Evolutionary conservation across 2,329 filamentous ascomycete genomes (phyloP).

Genomic region (Penicillium hesseltinei): DNA sequence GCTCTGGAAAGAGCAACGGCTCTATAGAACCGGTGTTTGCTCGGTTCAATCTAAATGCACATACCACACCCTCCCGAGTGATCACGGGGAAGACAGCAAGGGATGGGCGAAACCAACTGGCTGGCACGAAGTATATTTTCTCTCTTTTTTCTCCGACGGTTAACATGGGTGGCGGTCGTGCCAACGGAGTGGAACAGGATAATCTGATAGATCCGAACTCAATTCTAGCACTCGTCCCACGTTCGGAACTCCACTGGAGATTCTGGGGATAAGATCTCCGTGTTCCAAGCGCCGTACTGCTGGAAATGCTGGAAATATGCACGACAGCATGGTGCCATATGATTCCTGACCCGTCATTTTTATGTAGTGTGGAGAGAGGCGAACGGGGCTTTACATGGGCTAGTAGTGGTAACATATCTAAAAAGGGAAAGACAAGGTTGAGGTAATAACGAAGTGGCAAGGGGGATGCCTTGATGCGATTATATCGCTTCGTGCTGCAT

Average conservation of each 20-base stretch:
- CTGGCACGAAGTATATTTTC: background rate
- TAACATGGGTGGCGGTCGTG: background rate
- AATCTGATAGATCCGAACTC: slow-evolving; percentile 19
- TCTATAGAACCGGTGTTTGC: background rate
- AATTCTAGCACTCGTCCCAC: slow-evolving; percentile 5
- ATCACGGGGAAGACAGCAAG: background rate
- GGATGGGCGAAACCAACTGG: background rate
- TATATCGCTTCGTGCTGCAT: background rate
- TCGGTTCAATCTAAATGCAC: background rate
- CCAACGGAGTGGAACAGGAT: background rate
- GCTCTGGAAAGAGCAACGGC: background rate
- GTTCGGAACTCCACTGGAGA: slow-evolving; percentile 5
- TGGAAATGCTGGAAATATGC: slow-evolving; percentile 14
- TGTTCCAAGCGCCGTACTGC: slow-evolving; percentile 6
- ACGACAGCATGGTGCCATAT: slow-evolving; percentile 12
- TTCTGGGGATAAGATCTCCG: slow-evolving; percentile 11
- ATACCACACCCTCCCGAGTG: background rate
- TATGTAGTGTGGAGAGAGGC: slow-evolving; percentile 10
- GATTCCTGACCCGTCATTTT: slow-evolving; percentile 11
- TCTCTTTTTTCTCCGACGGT: slow-evolving; percentile 5
- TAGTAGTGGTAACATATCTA: background rate
- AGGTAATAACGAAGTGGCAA: background rate
- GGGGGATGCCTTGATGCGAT: background rate
- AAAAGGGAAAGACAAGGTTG: background rate
- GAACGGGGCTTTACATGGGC: background rate